Base-by-base conservation (phyloP, 495 filamentous ascomycete species). In the Aspergillus heteromorphus region DNA sequence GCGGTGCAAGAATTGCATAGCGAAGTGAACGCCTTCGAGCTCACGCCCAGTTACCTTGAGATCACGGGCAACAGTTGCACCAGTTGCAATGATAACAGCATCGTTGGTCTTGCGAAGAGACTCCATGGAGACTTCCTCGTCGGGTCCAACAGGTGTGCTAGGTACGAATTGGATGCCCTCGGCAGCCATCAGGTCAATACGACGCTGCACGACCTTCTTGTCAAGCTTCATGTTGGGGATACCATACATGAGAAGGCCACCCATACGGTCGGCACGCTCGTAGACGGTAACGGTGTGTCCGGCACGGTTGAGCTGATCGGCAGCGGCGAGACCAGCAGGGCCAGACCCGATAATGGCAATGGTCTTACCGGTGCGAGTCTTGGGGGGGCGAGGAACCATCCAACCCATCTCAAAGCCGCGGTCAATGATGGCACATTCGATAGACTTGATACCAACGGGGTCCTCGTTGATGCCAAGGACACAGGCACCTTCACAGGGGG, bases 201-300 rank as follows among this genome's bases (percentile, higher is more conserved):
- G 88, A 47, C 93, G 88, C 79, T 97, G 90, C 47, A 99, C 93
- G 53, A 99, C 82, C 66, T 89, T 90, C 82, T 99, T 99, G 81
- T 99, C 93, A 25, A 99, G 86, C 79, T 99, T 99, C 93, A 99
- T 99, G 80, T 99, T 99, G 45, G 93, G 93, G 56, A 99, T 99
- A 60, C 93, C 93, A 67, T 99, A 87, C 93, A 99, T 99, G 63
- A 99, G 86, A 56, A 99, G 77, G 65, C 93, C 93, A 71, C 93
- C 93, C 55, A 87, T 76, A 56, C 93, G 89, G 69, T 99, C 93
- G 57, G 93, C 83, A 38, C 93, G 89, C 80, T 99, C 93, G 70
- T 97, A 97, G 14, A 99, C 89, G 14, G 90, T 97, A 51, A 97
- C 91, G 16, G 55, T 76, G 71, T 99, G 93, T 31, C 93, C 93